Conservation (phyloP, 1,139 yeast genomes). For the Suhomyces maxii region DNA sequence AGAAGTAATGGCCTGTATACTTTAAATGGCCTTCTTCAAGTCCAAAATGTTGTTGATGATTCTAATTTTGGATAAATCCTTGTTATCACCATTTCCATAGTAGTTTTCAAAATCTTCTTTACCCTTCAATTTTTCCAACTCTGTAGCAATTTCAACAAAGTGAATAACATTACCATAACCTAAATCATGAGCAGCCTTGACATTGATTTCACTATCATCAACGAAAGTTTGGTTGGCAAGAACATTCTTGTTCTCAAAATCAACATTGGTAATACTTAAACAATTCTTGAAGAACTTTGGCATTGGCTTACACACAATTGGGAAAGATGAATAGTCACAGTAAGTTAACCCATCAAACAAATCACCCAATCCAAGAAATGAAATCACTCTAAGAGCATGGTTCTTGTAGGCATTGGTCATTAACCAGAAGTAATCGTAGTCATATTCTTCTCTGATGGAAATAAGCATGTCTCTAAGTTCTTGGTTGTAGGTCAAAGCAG, state of each 20-base stretch:
- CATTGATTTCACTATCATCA: conserved; percentile 78
- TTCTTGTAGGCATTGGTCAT: conserved; percentile 92
- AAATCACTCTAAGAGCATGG: conserved; percentile 78
- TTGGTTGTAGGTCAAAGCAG: conserved; percentile 63
- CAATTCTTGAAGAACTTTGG: conserved; percentile 52
- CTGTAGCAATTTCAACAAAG: conserved; percentile 54
- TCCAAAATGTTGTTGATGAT: conserved; percentile 37
- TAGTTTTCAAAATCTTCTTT: conserved; percentile 34
- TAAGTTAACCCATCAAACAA: conserved; percentile 89
- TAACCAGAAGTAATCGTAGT: conserved; percentile 62
- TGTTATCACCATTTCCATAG: conserved; percentile 35
- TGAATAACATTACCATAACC: conserved; percentile 59
- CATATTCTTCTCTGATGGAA: conserved; percentile 38
- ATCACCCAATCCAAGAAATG: conserved; percentile 83
- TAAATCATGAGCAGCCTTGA: conserved; percentile 51
- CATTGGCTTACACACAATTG: conserved; percentile 88
- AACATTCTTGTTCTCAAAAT: conserved; percentile 40
- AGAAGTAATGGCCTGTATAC: neutral
- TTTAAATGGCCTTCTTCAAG: conserved; percentile 13
- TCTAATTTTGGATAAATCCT: conserved; percentile 28
- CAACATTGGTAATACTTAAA: conserved; percentile 61
- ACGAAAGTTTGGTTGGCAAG: conserved; percentile 54
- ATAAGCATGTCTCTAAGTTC: conserved; percentile 53
- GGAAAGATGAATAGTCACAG: conserved; percentile 74
- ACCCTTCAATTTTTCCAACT: conserved; percentile 30